Evolutionary conservation across 2,329 filamentous ascomycete genomes (phyloP), one percentile per base, ranked within the genome.

Genomic region (Neonectria faginata): DNA sequence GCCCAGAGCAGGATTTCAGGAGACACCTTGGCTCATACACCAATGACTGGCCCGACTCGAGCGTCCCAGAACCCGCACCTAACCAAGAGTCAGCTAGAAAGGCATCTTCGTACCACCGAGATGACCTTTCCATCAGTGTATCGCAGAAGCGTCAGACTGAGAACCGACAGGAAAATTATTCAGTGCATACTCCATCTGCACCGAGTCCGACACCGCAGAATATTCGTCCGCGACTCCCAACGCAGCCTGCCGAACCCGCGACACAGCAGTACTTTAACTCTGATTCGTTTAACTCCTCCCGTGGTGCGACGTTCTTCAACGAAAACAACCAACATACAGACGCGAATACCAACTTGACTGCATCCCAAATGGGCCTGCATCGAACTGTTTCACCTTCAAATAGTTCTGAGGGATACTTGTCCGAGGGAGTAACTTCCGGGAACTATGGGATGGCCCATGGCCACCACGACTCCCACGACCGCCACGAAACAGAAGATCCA

Each of bases 191-290:
- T 0, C 79, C 79, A 0, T 78, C 78, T 0, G 77, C 74, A 3
- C 78, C 78, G 0, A 79, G 77, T 10, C 77, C 78, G 3, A 80
- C 77, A 0, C 77, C 78, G 0, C 45, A 69, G n/a, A 63, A 73
- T 0, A 8, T 75, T 14, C 70, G 78, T 3, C 78, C 79, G 0
- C 70, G 67, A n/a, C 31, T 60, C 18, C 41, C 29, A 1, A 20
- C 18, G 4, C n/a, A 42, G 36, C 39, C 29, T 14, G 25, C n/a
- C n/a, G 50, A 54, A 20, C 47, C 50, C 11, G n/a, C 29, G 8
- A 42, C 53, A 3, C 47, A 68, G 8, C 60, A 61, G 33, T 59
- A 25, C 39, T 64, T 51, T 20, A 29, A 51, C n/a, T 51, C 48
- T 16, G 27, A 51, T 7, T 51, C 48, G 18, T 51, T 51, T n/a